phyloP scores from a whole-genome alignment of 1,284 basidiomycete species.

The Trichosporon sp. region DNA sequence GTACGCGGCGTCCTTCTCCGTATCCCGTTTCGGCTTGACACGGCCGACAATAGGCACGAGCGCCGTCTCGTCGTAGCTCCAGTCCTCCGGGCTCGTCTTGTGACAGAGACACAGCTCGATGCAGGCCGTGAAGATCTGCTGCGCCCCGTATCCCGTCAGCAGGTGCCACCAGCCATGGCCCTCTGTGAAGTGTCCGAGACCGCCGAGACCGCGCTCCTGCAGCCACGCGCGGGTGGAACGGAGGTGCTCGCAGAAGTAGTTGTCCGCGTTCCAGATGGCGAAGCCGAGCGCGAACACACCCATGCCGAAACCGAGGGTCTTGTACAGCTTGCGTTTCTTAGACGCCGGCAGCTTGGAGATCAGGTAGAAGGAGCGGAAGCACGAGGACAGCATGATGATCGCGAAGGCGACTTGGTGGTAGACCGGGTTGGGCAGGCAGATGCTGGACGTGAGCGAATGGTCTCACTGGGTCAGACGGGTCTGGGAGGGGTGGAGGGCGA shows the following conservation, averaged over 20 bases:
- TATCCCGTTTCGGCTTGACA: slow-evolving; percentile 2
- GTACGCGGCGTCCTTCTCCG: neutral
- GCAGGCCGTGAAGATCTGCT: slow-evolving; percentile 56
- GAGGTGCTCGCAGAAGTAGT: slow-evolving; percentile 58
- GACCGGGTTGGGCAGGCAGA: slow-evolving; percentile 60
- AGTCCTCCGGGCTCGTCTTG: slow-evolving; percentile 41
- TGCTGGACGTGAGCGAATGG: slow-evolving; percentile 39
- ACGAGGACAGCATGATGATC: slow-evolving; percentile 51
- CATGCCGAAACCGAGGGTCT: slow-evolving; percentile 44
- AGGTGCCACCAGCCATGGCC: slow-evolving; percentile 61
- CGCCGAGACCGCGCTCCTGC: slow-evolving; percentile 35
- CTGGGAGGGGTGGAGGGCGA: too few species aligned
- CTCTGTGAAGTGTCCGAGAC: slow-evolving; percentile 48
- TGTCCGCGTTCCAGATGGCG: slow-evolving; percentile 62
- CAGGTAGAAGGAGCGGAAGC: slow-evolving; percentile 48
- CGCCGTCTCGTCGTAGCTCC: slow-evolving; percentile 32
- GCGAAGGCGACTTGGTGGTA: slow-evolving; percentile 62
- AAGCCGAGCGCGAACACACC: slow-evolving; percentile 57
- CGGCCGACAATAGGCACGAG: slow-evolving; percentile 38
- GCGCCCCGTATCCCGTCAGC: slow-evolving; percentile 59
- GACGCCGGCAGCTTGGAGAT: slow-evolving; percentile 39
- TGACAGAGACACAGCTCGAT: slow-evolving; percentile 44
- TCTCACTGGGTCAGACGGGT: too few species aligned
- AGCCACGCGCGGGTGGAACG: slow-evolving; percentile 32
- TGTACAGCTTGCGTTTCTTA: slow-evolving; percentile 37